Conservation (phyloP, 495 filamentous ascomycete genomes). For the Xylaria bambusicola region DNA sequence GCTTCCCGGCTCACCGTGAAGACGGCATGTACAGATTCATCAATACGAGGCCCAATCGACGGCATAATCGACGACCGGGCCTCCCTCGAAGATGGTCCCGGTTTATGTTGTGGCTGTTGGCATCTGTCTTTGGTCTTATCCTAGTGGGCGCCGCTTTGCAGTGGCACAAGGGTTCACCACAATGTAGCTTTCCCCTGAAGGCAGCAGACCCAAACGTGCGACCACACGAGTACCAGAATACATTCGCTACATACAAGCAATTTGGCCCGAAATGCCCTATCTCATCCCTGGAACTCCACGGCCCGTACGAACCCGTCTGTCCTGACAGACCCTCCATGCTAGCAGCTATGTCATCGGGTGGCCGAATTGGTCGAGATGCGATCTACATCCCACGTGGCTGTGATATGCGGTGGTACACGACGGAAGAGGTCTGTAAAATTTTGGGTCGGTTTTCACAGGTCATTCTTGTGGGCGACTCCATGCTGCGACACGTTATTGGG, state of each 20-base stretch:
- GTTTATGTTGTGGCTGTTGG: neutral
- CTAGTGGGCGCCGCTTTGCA: too few relatives aligned
- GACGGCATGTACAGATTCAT: slow-evolving; percentile 21
- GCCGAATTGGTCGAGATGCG: slow-evolving; percentile 51
- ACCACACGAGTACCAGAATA: slow-evolving; percentile 21
- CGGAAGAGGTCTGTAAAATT: slow-evolving; percentile 52
- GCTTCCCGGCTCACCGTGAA: slow-evolving; percentile 3
- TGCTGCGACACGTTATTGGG: slow-evolving; percentile 56
- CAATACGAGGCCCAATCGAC: slow-evolving; percentile 12
- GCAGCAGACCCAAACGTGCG: slow-evolving; percentile 18
- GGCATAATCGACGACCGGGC: too few relatives aligned
- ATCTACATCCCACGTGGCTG: slow-evolving; percentile 52
- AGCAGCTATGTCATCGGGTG: slow-evolving; percentile 53
- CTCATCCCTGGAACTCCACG: slow-evolving; percentile 52
- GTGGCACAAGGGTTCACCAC: too few relatives aligned
- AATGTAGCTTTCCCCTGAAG: slow-evolving; percentile 13
- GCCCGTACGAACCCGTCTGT: slow-evolving; percentile 48
- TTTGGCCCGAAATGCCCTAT: slow-evolving; percentile 44
- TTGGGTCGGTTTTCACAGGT: slow-evolving; percentile 51
- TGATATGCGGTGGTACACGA: slow-evolving; percentile 55
- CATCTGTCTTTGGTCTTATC: neutral
- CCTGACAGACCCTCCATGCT: slow-evolving; percentile 42
- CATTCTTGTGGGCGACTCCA: slow-evolving; percentile 53
- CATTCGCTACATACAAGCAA: slow-evolving; percentile 27
- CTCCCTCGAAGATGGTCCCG: too few relatives aligned